Evolutionary conservation across 257 asterid species (phyloP), one percentile per base, ranked within the genome.

Genomic region (Mentha longifolia): DNA sequence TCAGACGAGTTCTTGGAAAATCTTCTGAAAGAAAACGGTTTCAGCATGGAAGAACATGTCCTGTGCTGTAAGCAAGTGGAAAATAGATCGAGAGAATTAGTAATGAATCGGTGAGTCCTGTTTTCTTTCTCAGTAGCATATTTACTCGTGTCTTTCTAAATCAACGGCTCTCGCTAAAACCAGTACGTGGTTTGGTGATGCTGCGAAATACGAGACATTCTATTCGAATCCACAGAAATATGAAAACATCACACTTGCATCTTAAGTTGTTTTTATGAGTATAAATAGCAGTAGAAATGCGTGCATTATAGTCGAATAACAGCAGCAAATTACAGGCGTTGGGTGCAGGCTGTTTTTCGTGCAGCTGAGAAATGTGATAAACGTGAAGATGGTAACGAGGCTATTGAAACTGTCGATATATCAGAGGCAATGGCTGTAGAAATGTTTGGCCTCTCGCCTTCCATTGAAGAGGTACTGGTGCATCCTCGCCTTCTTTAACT

Each of bases 21-120:
- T 72, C 86, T 94, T 57, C 88, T 94, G 76, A 77, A 76, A 72
- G 87, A 72, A 80, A 89, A 88, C 62, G 92, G 96, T 41, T 92
- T 89, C 83, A 82, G 56, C 49, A 83, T 87, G 79, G 87, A 83
- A 81, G 98, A 91, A 76, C 95, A 88, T 73, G 78, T 85, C 73
- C 52, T 94, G 77, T 91, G 97, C 79, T 91, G 96, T 89, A 94
- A 94, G 84, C 88, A 89, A 87, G 99, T 94, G 73, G 97, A 91
- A 76, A 94, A 92, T 65, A 90, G 97, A 65, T 92, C 96, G 56
- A 87, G 85, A 80, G 97, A 91, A 68, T 75, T 94, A 50, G 87
- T 85, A 37, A 94, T 94, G 99, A 94, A 94, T 73, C 78, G 97
- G 99, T 94, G 73, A 81, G 74, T 65, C 39, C 2, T 39, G 49